Base-by-base conservation (phyloP, 345 rosid genomes). In the Stellera chamaejasme region DNA sequence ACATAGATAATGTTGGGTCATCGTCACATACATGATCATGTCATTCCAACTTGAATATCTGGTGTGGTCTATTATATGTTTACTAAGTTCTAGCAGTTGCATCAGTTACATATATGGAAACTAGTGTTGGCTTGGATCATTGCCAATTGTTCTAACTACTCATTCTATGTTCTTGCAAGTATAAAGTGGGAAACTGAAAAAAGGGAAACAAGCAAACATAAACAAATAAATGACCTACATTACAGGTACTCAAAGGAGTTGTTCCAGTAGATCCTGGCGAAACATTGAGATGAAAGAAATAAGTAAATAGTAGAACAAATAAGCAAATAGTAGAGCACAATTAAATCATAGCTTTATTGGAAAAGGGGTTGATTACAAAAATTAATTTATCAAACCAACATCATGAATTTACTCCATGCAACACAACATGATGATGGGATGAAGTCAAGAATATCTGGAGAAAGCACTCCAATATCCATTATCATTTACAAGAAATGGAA, bases 381-480 rank as follows among this genome's bases (percentile, higher is more conserved):
- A 56, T 52, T 16, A 60, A 41, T 16, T 49, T 36, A 44, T 52
- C 50, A 36, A 65, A 27, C 50, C 60, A 52, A 44, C 51, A 41
- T 44, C 63, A 56, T 23, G 12, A 12, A 28, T 61, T 56, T 5
- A 58, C 57, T 39, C 36, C 46, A 66, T 45, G 44, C 10, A 42
- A 53, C 51, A 62, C 50, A 50, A 57, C 36, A 45, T 50, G 57
- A 61, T n/a, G 39, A 32, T 32, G 39, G 61, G 58, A 48, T 50
- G 19, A 50, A 56, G 27, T n/a, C 45, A 4, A 51, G 56, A 46
- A 65, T 11, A 11, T 64, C 43, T 58, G 61, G 73, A 55, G 49
- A 66, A 66, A 66, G 60, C 54, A 59, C 72, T 70, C 77, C 72
- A 70, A 68, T 63, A 72, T 73, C 64, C 61, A 52, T 70, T 64